Evolutionary conservation across 139 green algal genomes (phyloP), one percentile per base, ranked within the genome.

Genomic region (Prasinococcaceae sp.): DNA sequence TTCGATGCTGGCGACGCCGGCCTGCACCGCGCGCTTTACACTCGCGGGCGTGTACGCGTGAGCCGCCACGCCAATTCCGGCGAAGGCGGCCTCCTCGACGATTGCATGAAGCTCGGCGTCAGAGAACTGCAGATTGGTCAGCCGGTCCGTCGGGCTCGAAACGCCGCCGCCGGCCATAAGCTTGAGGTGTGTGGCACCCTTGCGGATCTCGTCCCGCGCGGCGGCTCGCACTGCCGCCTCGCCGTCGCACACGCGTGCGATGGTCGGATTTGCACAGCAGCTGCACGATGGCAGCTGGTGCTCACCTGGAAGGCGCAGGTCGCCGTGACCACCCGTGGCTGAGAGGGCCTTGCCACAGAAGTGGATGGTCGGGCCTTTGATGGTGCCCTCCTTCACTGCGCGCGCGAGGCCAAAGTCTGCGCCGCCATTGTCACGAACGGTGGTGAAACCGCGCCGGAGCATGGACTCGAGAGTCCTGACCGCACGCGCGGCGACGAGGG

Each of bases 181-280:
- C 65, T 85, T 84, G 49, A 85, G 74, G 63, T 70, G 82, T 58
- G 72, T 60, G 2, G 73, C 73, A 0, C 78, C 78, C 33, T 72
- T 69, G 6, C 78, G 60, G 27, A 85, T 53, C 60, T 85, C 77
- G 32, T 86, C 77, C 10, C 78, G 49, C 22, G 25, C 49, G 22
- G 41, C 77, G 2, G 40, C 41, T 1, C 73, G 53, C 3, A 70
- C 48, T 12, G 42, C 37, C 6, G 33, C 23, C 10, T 73, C 67
- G n/a, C 78, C 78, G 41, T 85, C 76, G 49, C 73, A 83, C 36
- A 85, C 76, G 2, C 76, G 56, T 4, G 76, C 78, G 3, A 84
- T 76, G 38, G 61, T 70, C 14, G 66, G 68, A 0, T 66, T 62
- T 1, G 64, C 66, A 42, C 62, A 80, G 35, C 50, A 42, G 6